A percentile compares a stretch with the other conserved stretches of the same genome.
These are phyloP conservation scores for Leishmania tropica DNA, from an alignment of 208 protist genomes.

Conservation along the genomic window DNA sequence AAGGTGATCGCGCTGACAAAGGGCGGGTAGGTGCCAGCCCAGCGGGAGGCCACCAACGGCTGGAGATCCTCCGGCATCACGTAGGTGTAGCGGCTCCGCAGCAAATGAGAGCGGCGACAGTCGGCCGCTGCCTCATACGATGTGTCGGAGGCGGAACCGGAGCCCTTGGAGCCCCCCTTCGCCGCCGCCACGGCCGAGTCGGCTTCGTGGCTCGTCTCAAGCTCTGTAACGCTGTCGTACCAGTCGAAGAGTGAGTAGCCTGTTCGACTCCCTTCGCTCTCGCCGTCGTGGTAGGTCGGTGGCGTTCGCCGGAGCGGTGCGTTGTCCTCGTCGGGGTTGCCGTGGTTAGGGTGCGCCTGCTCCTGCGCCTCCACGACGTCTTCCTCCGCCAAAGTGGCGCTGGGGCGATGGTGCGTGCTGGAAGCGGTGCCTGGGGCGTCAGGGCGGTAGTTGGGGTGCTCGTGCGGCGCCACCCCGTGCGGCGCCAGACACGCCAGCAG, in stretches of 20 bases:
- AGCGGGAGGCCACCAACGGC: conserved; percentile 40
- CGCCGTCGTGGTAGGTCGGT: neutral
- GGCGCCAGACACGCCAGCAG: conserved; percentile 30
- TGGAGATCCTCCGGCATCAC: conserved; percentile 50
- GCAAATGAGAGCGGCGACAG: conserved; percentile 6
- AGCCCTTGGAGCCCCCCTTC: neutral
- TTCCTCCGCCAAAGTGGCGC: neutral
- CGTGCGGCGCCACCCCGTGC: conserved; percentile 13
- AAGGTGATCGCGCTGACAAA: conserved; percentile 55
- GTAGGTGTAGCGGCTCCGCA: conserved; percentile 22
- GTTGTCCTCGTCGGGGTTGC: neutral
- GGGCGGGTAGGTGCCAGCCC: conserved; percentile 54
- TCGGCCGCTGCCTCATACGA: conserved; percentile 1
- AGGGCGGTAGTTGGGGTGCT: conserved; percentile 21
- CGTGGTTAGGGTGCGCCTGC: conserved; percentile 1
- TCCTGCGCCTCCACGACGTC: neutral
- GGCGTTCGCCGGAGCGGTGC: neutral
- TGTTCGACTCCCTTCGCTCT: conserved; percentile 6
- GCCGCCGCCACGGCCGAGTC: neutral
- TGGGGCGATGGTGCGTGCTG: neutral
- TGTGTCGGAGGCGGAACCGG: neutral
- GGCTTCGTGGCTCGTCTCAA: neutral
- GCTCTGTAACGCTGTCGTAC: conserved; percentile 3
- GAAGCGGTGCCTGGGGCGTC: neutral
- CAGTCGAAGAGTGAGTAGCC: conserved; percentile 19